phyloP scores from a whole-genome alignment of 768 basidiomycete genomes.

The Suillus placidus region DNA sequence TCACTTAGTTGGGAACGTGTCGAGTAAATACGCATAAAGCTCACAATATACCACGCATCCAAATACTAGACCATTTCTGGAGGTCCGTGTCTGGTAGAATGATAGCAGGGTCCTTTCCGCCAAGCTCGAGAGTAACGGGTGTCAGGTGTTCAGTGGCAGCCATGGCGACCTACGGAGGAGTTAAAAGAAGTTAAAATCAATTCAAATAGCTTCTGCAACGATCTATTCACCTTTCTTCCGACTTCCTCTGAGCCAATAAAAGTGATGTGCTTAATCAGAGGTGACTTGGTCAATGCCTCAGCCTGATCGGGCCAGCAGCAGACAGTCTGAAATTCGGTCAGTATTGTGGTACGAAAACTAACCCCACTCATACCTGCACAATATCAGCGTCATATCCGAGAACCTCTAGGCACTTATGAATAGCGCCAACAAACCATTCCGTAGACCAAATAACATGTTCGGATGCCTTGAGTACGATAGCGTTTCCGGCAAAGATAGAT shows the following conservation, averaged over 20 bases:
- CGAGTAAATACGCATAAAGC: constrained; percentile 32
- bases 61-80: constrained; percentile 74
- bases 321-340: constrained; percentile 53
- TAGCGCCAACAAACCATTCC: constrained; percentile 76
- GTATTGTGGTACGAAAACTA: not conserved
- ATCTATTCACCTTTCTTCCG: constrained; percentile 61
- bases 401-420: constrained; percentile 72
- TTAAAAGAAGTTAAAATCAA: constrained; percentile 14
- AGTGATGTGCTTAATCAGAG: constrained; percentile 88
- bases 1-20: constrained; percentile 1
- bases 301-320: constrained; percentile 91
- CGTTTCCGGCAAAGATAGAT: constrained; percentile 88
- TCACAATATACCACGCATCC: constrained; percentile 93
- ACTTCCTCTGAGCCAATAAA: constrained; percentile 86
- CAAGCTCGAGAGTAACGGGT: constrained; percentile 91
- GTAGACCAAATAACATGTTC: constrained; percentile 94
- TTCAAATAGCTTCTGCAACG: constrained; percentile 19
- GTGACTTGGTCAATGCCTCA: constrained; percentile 74
- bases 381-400: constrained; percentile 88
- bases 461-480: constrained; percentile 87
- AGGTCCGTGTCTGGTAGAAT: constrained; percentile 86
- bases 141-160: constrained; percentile 87
- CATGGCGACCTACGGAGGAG: constrained; percentile 60
- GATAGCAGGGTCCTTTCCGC: constrained; percentile 93
- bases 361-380: constrained; percentile 63